These are phyloP conservation scores for Ophiobolus disseminans DNA, from an alignment of 2,329 filamentous ascomycete species.

Conservation along the genomic window DNA sequence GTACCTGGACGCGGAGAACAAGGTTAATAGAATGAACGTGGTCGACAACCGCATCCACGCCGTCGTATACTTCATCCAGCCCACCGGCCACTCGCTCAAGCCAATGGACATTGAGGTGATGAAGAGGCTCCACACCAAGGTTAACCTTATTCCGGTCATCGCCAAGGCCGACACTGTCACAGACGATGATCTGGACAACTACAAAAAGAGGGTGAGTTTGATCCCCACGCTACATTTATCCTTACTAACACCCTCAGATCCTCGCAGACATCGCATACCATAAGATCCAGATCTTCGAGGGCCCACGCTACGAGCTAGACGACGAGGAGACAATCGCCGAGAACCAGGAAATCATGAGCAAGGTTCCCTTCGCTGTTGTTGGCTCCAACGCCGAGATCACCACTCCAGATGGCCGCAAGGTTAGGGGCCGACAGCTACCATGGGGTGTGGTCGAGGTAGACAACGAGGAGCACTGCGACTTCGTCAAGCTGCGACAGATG, in stretches of 20 bases:
- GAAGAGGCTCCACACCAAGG: constrained; percentile 99
- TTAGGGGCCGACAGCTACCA: constrained; percentile 93
- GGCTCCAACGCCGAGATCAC: constrained; percentile 95
- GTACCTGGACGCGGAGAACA: constrained; percentile 99
- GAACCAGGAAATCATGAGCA: constrained; percentile 99
- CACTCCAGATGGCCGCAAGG: constrained; percentile 89
- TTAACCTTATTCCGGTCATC: constrained; percentile 99
- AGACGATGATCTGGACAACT: constrained; percentile 90
- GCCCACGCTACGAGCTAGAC: constrained; percentile 96
- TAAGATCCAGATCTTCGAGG: constrained; percentile 98
- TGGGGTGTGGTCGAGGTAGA: constrained; percentile 99
- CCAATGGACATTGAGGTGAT: constrained; percentile 99
- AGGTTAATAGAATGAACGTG: constrained; percentile 99
- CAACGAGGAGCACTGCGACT: constrained; percentile 99
- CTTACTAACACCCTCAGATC: constrained; percentile 67
- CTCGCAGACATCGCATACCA: constrained; percentile 96
- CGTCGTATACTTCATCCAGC: constrained; percentile 99
- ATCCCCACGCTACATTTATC: not conserved
- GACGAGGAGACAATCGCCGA: constrained; percentile 99
- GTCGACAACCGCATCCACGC: constrained; percentile 99
- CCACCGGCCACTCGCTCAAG: constrained; percentile 97
- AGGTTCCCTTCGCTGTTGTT: constrained; percentile 97
- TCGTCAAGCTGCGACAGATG: constrained; percentile 99
- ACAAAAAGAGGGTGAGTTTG: constrained; percentile 90
- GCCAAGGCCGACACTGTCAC: constrained; percentile 98